Evolutionary conservation across 805 yeast species (phyloP).

Genomic region (Candida corydali): DNA sequence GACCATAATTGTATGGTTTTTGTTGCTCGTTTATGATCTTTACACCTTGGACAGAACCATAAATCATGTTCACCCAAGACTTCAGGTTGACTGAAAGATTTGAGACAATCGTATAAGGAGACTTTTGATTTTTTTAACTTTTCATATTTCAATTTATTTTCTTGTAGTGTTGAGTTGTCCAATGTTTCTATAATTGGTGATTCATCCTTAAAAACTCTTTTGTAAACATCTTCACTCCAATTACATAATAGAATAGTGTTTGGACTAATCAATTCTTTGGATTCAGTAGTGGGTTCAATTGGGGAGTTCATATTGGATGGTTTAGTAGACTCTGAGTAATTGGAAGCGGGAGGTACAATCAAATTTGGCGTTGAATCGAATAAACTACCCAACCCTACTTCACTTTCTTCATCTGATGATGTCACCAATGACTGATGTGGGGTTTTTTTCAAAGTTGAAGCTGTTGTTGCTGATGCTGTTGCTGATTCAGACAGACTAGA

Average conservation of each 20-base stretch:
- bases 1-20: conserved; percentile 90
- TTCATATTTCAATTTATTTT: conserved; percentile 31
- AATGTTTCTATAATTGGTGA: conserved; percentile 19
- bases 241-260: conserved; percentile 45
- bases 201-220: conserved; percentile 47
- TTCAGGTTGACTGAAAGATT: conserved; percentile 74
- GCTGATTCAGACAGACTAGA: conserved; percentile 5
- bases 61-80: conserved; percentile 82
- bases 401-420: conserved; percentile 28
- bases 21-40: conserved; percentile 85
- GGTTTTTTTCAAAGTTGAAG: conserved; percentile 7
- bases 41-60: conserved; percentile 92
- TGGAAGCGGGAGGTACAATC: conserved; percentile 14
- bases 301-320: conserved; percentile 19
- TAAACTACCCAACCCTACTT: conserved; percentile 16
- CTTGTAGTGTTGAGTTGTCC: conserved; percentile 53
- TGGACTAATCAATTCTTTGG: neutral
- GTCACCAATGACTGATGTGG: conserved; percentile 4
- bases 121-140: conserved; percentile 44
- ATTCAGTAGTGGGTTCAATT: conserved; percentile 8
- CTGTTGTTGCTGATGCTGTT: neutral
- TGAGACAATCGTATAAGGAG: conserved; percentile 66
- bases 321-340: conserved; percentile 15
- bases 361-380: conserved; percentile 15
- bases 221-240: conserved; percentile 52